Evolutionary conservation across 1,284 basidiomycete genomes (phyloP).

Genomic region (Polyporus tsugae): DNA sequence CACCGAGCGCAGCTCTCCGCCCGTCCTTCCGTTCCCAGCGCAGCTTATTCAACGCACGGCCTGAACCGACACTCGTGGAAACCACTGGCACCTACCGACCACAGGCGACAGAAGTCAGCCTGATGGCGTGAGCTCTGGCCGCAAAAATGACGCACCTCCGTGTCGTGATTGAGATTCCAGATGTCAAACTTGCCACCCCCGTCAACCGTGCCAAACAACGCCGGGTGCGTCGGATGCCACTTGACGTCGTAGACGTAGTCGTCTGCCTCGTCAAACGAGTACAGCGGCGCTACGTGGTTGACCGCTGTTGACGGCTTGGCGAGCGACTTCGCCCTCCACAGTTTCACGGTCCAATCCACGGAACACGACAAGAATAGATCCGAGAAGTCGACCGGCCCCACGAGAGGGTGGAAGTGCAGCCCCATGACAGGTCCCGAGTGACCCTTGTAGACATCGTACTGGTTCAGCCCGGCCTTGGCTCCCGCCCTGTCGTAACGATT

Average conservation of each 20-base stretch:
- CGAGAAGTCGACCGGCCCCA: slow-evolving; percentile 92
- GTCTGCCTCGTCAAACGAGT: slow-evolving; percentile 95
- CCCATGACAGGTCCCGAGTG: slow-evolving; percentile 95
- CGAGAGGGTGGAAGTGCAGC: slow-evolving; percentile 91
- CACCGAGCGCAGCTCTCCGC: slow-evolving; percentile 86
- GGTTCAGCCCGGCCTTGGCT: slow-evolving; percentile 93
- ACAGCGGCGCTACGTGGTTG: slow-evolving; percentile 74
- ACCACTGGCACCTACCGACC: slow-evolving; percentile 77
- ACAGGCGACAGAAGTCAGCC: neutral
- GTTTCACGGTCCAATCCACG: slow-evolving; percentile 96
- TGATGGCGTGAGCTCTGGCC: slow-evolving; percentile 8
- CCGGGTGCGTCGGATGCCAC: slow-evolving; percentile 97
- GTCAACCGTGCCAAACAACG: slow-evolving; percentile 93
- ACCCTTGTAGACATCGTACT: slow-evolving; percentile 90
- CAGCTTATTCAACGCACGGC: slow-evolving; percentile 92
- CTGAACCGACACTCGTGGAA: slow-evolving; percentile 75
- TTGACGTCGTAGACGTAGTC: slow-evolving; percentile 99
- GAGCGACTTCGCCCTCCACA: slow-evolving; percentile 85
- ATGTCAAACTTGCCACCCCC: slow-evolving; percentile 95
- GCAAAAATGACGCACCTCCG: slow-evolving; percentile 73
- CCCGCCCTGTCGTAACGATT: slow-evolving; percentile 97
- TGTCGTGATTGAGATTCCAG: slow-evolving; percentile 95
- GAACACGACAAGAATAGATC: slow-evolving; percentile 93
- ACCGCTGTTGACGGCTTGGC: slow-evolving; percentile 66
- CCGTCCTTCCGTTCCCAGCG: slow-evolving; percentile 93